These are phyloP conservation scores for Coffea humblotiana DNA, from an alignment of 305 asterid genomes.

Conservation along the genomic window DNA sequence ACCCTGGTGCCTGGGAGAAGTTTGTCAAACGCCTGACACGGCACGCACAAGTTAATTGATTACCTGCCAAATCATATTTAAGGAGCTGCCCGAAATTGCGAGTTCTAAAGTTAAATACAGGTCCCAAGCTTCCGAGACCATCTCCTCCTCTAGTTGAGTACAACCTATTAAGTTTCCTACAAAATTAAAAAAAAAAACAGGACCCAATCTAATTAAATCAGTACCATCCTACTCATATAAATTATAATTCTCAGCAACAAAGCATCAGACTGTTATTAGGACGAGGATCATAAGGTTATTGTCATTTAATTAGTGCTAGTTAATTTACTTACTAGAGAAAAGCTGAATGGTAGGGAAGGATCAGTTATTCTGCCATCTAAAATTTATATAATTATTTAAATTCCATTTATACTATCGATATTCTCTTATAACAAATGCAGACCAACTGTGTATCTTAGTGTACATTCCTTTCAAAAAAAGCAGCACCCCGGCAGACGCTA, in stretches of 20 bases:
- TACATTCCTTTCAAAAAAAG: background rate
- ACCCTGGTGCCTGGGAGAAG: background rate
- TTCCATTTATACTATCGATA: background rate
- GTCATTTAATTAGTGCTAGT: too few relatives aligned
- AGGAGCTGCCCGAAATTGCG: background rate
- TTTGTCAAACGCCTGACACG: background rate
- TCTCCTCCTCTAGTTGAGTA: background rate
- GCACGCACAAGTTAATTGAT: background rate
- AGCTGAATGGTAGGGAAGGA: background rate
- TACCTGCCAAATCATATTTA: slow-evolving; percentile 3
- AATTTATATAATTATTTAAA: background rate
- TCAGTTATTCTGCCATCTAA: background rate
- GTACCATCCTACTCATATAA: too few relatives aligned
- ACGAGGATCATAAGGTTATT: too few relatives aligned
- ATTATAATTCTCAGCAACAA: background rate
- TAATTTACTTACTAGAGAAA: background rate
- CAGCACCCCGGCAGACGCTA: too few relatives aligned
- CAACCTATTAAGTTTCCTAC: background rate
- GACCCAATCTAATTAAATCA: background rate
- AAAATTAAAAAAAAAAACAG: background rate
- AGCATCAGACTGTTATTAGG: background rate
- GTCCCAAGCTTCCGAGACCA: background rate
- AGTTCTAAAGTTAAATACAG: too few relatives aligned
- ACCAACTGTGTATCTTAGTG: background rate
- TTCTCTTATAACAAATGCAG: background rate